Evolutionary conservation across 148 eudicot genomes (phyloP).

Genomic region (Camellia sinensis): DNA sequence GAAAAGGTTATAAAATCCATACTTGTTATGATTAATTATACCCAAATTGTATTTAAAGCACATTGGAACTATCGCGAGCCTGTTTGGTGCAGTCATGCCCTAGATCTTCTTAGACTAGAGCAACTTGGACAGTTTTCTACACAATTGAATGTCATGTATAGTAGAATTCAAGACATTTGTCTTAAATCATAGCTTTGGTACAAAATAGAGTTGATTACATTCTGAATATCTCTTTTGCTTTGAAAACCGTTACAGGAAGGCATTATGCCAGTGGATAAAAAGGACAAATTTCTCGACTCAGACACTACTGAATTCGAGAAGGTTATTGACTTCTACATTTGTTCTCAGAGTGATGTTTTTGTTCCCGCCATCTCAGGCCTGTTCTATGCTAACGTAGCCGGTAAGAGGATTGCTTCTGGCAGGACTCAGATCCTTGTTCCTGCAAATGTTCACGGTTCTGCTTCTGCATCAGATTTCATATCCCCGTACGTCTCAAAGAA

Average conservation of each 20-base stretch:
- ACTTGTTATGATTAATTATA: too few relatives aligned
- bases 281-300: conserved; percentile 56
- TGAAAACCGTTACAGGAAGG: conserved; percentile 58
- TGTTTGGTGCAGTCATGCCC: not conserved
- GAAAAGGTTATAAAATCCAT: too few relatives aligned
- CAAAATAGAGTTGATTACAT: not conserved
- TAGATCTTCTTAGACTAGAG: not conserved
- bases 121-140: not conserved
- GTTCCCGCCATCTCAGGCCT: conserved; percentile 93
- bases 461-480: conserved; percentile 52
- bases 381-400: conserved; percentile 90
- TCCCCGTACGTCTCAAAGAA: conserved; percentile 72
- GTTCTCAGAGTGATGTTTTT: conserved; percentile 78
- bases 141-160: not conserved
- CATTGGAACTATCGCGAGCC: not conserved
- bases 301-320: conserved; percentile 70
- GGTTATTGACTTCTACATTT: conserved; percentile 76
- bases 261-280: conserved; percentile 79
- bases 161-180: not conserved
- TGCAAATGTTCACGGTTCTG: conserved; percentile 41
- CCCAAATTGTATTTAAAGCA: not conserved
- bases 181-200: not conserved
- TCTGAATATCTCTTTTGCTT: not conserved
- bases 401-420: conserved; percentile 81
- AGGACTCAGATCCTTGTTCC: conserved; percentile 88